Conservation (phyloP, 371 early-diverging fungal genomes). For the Syncephalastrum sp. region DNA sequence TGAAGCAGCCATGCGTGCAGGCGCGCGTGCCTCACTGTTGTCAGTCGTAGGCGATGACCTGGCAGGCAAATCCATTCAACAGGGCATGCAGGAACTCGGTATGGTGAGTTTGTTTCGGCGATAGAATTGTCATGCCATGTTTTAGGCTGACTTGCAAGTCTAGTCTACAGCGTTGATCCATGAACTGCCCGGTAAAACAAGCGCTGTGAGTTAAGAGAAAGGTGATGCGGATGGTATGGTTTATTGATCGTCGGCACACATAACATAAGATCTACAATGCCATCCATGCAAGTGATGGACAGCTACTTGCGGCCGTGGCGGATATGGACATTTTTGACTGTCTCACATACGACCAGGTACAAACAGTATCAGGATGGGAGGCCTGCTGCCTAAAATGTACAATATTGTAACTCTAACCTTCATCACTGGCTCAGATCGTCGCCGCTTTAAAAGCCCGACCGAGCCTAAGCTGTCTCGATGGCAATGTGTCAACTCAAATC, state of each 20-base stretch:
- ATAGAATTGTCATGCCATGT: too few relatives aligned
- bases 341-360: slow-evolving; percentile 37
- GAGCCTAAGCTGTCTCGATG: slow-evolving; percentile 73
- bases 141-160: not conserved
- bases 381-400: too few relatives aligned
- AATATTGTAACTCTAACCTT: too few relatives aligned
- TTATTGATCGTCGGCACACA: not conserved
- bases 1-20: slow-evolving; percentile 71
- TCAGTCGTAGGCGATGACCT: slow-evolving; percentile 76
- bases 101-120: slow-evolving; percentile 36
- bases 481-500: slow-evolving; percentile 55
- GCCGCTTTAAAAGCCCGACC: slow-evolving; percentile 26
- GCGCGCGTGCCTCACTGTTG: slow-evolving; percentile 59
- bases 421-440: too few relatives aligned
- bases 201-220: slow-evolving; percentile 28
- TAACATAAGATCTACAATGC: slow-evolving; percentile 71
- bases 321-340: slow-evolving; percentile 81
- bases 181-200: slow-evolving; percentile 16
- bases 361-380: too few relatives aligned
- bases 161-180: slow-evolving; percentile 37
- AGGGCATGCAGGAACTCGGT: slow-evolving; percentile 53
- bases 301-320: slow-evolving; percentile 78
- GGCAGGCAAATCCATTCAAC: slow-evolving; percentile 52
- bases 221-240: too few relatives aligned
- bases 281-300: slow-evolving; percentile 68